Evolutionary conservation across 2,329 filamentous ascomycete species (phyloP).

Genomic region (Fusarium devonianum): DNA sequence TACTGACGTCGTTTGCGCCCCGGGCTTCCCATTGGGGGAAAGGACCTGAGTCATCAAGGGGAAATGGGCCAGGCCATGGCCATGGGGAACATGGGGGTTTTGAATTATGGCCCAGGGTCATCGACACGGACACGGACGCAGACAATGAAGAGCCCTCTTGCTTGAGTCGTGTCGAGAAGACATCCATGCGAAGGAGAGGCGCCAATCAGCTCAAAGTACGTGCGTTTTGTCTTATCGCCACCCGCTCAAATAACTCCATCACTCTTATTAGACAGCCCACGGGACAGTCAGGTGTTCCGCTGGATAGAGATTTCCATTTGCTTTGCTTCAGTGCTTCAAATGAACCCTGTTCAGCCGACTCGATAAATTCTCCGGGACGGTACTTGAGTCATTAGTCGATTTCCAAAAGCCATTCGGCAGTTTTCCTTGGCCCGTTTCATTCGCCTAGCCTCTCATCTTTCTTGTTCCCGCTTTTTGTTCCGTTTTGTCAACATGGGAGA

Average conservation of each 20-base stretch:
- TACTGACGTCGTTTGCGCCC: slow-evolving; percentile 36
- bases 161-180: slow-evolving; percentile 23
- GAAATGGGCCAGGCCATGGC: slow-evolving; percentile 24
- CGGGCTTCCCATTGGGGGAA: slow-evolving; percentile 34
- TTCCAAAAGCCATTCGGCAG: slow-evolving; percentile 26
- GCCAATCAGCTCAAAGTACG: neutral
- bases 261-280: too few species aligned
- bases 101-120: slow-evolving; percentile 21
- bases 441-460: slow-evolving; percentile 23
- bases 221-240: neutral
- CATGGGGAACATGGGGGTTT: slow-evolving; percentile 22
- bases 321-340: slow-evolving; percentile 2
- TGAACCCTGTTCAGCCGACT: neutral
- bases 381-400: slow-evolving; percentile 32
- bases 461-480: slow-evolving; percentile 31
- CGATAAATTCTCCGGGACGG: slow-evolving; percentile 21
- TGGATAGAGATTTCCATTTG: too few species aligned
- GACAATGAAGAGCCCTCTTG: slow-evolving; percentile 17
- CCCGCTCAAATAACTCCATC: neutral
- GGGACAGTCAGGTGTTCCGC: too few species aligned
- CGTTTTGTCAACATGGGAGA: slow-evolving; percentile 13
- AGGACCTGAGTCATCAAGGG: slow-evolving; percentile 36
- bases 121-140: slow-evolving; percentile 26
- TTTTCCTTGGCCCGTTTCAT: slow-evolving; percentile 28
- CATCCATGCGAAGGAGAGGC: slow-evolving; percentile 4